These are phyloP conservation scores for Neostapfia colusana DNA, from an alignment of 176 grass and related monocot genomes.

Conservation along the genomic window DNA sequence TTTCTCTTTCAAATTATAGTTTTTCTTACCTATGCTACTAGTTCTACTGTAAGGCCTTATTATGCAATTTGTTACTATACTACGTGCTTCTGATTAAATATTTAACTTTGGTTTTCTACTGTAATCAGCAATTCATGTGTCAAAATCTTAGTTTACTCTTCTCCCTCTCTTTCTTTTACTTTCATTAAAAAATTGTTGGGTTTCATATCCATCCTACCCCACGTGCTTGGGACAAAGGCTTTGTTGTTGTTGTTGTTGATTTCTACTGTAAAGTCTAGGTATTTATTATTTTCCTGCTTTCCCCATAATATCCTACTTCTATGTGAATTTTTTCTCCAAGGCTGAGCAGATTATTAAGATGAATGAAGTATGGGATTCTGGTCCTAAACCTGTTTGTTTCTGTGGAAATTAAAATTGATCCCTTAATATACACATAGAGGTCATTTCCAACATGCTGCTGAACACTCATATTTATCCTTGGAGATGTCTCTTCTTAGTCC, in stretches of 20 bases:
- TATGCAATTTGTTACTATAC: neutral
- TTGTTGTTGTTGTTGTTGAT: too few species aligned
- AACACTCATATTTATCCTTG: conserved; percentile 7
- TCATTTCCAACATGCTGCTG: neutral
- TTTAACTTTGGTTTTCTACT: neutral
- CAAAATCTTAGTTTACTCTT: too few species aligned
- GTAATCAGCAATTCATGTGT: too few species aligned
- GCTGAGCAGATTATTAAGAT: neutral
- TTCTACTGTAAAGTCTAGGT: neutral
- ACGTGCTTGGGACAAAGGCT: too few species aligned
- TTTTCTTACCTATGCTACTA: neutral
- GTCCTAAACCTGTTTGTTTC: neutral
- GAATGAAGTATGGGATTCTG: neutral
- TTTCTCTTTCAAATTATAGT: neutral
- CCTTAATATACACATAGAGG: neutral
- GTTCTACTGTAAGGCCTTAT: neutral
- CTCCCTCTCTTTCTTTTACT: too few species aligned
- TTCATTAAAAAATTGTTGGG: too few species aligned
- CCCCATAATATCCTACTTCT: neutral
- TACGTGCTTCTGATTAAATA: neutral
- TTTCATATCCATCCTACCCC: too few species aligned
- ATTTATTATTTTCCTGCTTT: neutral
- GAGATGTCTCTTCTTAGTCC: neutral
- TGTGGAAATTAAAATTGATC: neutral
- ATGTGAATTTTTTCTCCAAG: neutral